phyloP scores from a whole-genome alignment of 2,329 filamentous ascomycete species.

The Penicillium concentricum region DNA sequence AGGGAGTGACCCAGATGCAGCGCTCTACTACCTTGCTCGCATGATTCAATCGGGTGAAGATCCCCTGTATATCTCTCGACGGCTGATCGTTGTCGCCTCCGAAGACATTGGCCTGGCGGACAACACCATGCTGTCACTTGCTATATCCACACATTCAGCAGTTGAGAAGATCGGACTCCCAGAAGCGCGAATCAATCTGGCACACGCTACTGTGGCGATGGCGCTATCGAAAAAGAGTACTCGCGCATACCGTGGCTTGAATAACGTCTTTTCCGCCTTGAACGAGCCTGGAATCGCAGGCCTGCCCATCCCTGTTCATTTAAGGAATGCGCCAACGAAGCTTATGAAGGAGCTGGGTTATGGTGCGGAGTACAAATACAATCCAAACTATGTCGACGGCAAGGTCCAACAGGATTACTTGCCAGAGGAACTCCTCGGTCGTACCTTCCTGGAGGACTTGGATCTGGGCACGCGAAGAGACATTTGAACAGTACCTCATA shows the following conservation, averaged over 20 bases:
- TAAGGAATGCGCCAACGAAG: constrained; percentile 87
- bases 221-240: constrained; percentile 82
- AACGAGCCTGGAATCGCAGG: constrained; percentile 79
- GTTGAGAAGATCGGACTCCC: constrained; percentile 93
- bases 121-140: constrained; percentile 76
- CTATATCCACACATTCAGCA: constrained; percentile 81
- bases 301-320: constrained; percentile 78
- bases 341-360: constrained; percentile 93
- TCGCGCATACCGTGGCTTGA: constrained; percentile 76
- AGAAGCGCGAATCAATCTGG: constrained; percentile 88
- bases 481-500: constrained; percentile 43
- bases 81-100: constrained; percentile 90
- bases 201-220: constrained; percentile 80
- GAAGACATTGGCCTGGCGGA: constrained; percentile 93
- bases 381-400: constrained; percentile 82
- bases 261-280: constrained; percentile 75
- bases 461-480: constrained; percentile 81
- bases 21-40: constrained; percentile 89
- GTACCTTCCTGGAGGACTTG: constrained; percentile 72
- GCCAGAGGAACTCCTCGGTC: constrained; percentile 70
- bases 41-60: constrained; percentile 97
- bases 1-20: constrained; percentile 79
- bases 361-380: constrained; percentile 93
- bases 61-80: constrained; percentile 83
- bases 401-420: constrained; percentile 84